Evolutionary conservation across 1,284 basidiomycete species (phyloP).

Genomic region (Tremellales sp.): DNA sequence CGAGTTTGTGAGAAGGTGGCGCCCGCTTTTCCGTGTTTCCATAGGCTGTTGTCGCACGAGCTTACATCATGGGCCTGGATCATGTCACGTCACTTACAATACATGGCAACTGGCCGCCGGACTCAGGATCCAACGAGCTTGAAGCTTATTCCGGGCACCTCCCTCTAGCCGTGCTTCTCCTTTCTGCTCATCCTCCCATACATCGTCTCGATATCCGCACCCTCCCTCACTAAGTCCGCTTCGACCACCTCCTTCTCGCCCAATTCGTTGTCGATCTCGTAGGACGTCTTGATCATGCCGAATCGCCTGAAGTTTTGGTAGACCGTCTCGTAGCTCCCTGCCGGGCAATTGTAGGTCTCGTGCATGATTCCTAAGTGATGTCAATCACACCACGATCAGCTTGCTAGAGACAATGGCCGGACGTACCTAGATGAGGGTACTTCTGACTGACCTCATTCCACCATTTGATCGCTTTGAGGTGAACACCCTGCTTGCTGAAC

Average conservation of each 20-base stretch:
- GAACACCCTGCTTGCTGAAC: neutral
- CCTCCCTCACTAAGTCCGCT: neutral
- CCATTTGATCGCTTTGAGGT: neutral
- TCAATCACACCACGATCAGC: too few species aligned
- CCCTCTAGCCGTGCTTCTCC: neutral
- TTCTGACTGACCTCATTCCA: neutral
- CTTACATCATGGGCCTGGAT: too few species aligned
- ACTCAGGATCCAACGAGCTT: neutral
- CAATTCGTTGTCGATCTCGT: neutral
- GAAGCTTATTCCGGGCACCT: neutral
- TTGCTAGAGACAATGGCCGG: neutral
- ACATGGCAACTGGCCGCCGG: neutral
- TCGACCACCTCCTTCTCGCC: neutral
- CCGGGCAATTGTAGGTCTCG: neutral
- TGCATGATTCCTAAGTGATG: neutral
- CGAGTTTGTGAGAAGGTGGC: neutral
- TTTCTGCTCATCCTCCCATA: neutral
- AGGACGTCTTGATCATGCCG: neutral
- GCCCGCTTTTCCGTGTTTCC: neutral
- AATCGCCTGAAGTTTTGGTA: neutral
- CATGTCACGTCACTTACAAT: neutral
- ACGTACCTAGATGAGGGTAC: neutral
- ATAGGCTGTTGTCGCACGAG: neutral
- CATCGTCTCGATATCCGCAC: neutral
- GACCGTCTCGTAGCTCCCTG: neutral